Base-by-base conservation (phyloP, 352 stramenopile genomes). In the Aphanomyces invadans region DNA sequence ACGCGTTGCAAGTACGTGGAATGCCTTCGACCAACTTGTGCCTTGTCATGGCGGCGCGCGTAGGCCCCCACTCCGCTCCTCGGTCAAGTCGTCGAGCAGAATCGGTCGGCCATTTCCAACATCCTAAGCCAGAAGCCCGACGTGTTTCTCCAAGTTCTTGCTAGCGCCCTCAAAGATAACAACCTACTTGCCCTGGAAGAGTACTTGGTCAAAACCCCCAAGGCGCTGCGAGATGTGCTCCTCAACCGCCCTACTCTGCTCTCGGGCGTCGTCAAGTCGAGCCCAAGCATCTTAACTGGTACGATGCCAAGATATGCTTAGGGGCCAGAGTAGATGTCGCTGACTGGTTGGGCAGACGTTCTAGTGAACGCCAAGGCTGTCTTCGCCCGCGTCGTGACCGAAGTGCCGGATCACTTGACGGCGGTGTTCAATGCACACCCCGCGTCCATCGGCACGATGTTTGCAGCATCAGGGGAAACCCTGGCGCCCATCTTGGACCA, bases 11-110 rank as follows among this genome's bases (percentile, higher is more conserved):
- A 68, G 82, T 88, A 59, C 32, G 55, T 52, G 29, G 23, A 31
- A 19, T 5, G 2, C 15, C 2, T 12, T 4, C 32, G 7, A 31
- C 11, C 3, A 23, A n/a, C 48, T 10, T 32, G 25, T 38, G 26
- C 42, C 45, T 3, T 4, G 12, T 2, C 15, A 15, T 64, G 32
- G 21, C 54, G 19, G 44, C 28, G 21, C 32, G 15, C 46, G 25
- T 52, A 57, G 28, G 29, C 55, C 84, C 79, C 75, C 77, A 10
- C 85, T 78, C 0, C 76, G 25, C 62, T 92, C 1, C 74, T 92
- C 12, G 78, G 73, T 25, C 76, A 80, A 2, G 76, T 92, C 12
- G 67, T 92, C 17, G 81, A 92, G 71, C 81, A 90, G 59, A 87
- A 92, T 51, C 76, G 87, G n/a, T 76, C 81, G 49, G 44, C 77